Conservation (phyloP, 371 early-diverging fungal species). For the Mortierella sp. region DNA sequence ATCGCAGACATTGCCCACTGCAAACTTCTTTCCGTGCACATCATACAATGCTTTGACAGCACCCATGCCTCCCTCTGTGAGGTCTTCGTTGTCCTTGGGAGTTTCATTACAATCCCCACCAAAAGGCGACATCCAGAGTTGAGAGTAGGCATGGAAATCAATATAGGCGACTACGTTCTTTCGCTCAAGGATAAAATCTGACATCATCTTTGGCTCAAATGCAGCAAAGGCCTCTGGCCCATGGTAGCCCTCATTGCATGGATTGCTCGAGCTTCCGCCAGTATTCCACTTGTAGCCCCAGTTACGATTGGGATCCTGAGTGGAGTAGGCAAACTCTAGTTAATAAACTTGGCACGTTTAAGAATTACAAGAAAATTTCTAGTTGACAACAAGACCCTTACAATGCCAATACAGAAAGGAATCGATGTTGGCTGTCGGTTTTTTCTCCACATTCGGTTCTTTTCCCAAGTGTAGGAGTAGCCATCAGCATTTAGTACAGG, state of each 20-base stretch:
- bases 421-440: slow-evolving; percentile 59
- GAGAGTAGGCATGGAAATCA: slow-evolving; percentile 69
- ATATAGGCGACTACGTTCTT: slow-evolving; percentile 57
- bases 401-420: slow-evolving; percentile 56
- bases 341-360: neutral
- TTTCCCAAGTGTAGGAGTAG: slow-evolving; percentile 57
- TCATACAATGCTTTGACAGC: slow-evolving; percentile 60
- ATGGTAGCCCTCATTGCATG: slow-evolving; percentile 57
- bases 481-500: slow-evolving; percentile 64
- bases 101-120: slow-evolving; percentile 48
- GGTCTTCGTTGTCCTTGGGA: slow-evolving; percentile 48
- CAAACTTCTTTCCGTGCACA: slow-evolving; percentile 62
- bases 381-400: slow-evolving; percentile 9
- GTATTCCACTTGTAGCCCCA: slow-evolving; percentile 57
- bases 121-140: slow-evolving; percentile 59
- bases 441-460: slow-evolving; percentile 63
- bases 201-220: slow-evolving; percentile 58
- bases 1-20: slow-evolving; percentile 63
- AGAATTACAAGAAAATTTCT: neutral
- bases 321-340: neutral
- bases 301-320: slow-evolving; percentile 50
- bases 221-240: slow-evolving; percentile 58
- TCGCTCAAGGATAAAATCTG: slow-evolving; percentile 56
- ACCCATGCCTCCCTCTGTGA: slow-evolving; percentile 52
- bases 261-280: slow-evolving; percentile 46